These are phyloP conservation scores for Phytophthora brassicae DNA, from an alignment of 352 stramenopile species.

Conservation along the genomic window DNA sequence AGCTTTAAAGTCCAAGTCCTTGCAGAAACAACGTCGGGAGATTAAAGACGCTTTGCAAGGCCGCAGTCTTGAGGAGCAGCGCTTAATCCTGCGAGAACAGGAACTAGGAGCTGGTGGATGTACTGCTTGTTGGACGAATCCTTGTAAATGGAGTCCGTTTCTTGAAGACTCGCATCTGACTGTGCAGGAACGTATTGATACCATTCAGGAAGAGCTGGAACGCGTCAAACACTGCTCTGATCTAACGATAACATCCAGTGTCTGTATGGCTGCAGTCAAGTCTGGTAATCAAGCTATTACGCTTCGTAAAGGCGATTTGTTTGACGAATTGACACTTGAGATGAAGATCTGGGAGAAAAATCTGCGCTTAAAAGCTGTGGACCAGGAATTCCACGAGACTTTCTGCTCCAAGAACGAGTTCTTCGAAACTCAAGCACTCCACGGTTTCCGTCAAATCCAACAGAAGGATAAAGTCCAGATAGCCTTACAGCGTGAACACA, in stretches of 20 bases:
- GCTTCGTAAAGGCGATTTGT: constrained; percentile 67
- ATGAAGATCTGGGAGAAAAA: constrained; percentile 72
- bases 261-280: constrained; percentile 69
- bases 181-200: constrained; percentile 60
- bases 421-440: constrained; percentile 90
- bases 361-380: constrained; percentile 75
- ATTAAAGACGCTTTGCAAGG: constrained; percentile 74
- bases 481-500: constrained; percentile 87
- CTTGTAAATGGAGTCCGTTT: constrained; percentile 68
- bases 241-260: constrained; percentile 45
- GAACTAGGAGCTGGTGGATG: constrained; percentile 76
- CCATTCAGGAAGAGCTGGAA: constrained; percentile 69
- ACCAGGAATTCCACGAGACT: constrained; percentile 91
- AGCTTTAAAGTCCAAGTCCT: constrained; percentile 51
- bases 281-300: constrained; percentile 47
- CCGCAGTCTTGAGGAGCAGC: constrained; percentile 66
- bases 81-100: constrained; percentile 59
- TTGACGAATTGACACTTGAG: constrained; percentile 72
- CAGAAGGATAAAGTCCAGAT: constrained; percentile 73
- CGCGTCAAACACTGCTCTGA: constrained; percentile 63
- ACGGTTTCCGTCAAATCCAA: constrained; percentile 90
- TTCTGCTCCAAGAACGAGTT: constrained; percentile 78
- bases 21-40: constrained; percentile 73
- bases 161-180: constrained; percentile 51
- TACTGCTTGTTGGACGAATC: constrained; percentile 77